Percentiles rank a stretch among this genome's conserved stretches.
Conservation (phyloP, 371 early-diverging fungal genomes). For the Lichtheimia ornata region DNA sequence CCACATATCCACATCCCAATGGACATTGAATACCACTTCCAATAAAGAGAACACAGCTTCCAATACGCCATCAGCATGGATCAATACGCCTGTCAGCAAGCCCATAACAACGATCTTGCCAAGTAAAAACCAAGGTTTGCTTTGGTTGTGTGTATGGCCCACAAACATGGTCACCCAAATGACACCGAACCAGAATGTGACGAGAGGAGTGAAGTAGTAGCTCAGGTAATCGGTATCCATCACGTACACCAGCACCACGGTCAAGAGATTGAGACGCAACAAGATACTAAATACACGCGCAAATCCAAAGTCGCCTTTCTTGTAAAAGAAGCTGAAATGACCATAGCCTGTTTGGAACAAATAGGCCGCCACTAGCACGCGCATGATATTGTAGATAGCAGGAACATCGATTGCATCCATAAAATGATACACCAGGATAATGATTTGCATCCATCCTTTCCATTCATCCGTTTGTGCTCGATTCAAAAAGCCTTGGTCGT, state of each 20-base stretch:
- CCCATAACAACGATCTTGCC: conserved; percentile 51
- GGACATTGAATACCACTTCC: conserved; percentile 42
- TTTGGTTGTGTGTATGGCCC: conserved; percentile 46
- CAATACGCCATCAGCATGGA: conserved; percentile 44
- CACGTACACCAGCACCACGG: conserved; percentile 62
- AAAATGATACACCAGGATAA: conserved; percentile 75
- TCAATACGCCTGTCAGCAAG: conserved; percentile 35
- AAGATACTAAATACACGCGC: conserved; percentile 61
- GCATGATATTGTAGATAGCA: conserved; percentile 71
- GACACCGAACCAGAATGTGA: conserved; percentile 71
- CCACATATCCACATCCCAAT: conserved; percentile 66
- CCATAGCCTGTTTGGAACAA: conserved; percentile 84
- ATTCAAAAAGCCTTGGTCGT: conserved; percentile 64
- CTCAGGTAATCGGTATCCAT: conserved; percentile 72
- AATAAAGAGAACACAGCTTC: conserved; percentile 44
- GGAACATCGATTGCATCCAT: conserved; percentile 63
- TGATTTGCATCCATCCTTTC: conserved; percentile 89
- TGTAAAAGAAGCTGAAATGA: conserved; percentile 72
- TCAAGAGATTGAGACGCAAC: conserved; percentile 71
- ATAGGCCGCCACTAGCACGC: conserved; percentile 74
- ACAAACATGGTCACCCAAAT: conserved; percentile 72
- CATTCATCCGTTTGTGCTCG: conserved; percentile 82
- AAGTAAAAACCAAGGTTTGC: conserved; percentile 38
- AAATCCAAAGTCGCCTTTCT: conserved; percentile 68
- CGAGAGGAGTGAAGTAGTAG: conserved; percentile 82